Evolutionary conservation across 169 alveolate species (phyloP).

Genomic region (Amoebophrya sp.): DNA sequence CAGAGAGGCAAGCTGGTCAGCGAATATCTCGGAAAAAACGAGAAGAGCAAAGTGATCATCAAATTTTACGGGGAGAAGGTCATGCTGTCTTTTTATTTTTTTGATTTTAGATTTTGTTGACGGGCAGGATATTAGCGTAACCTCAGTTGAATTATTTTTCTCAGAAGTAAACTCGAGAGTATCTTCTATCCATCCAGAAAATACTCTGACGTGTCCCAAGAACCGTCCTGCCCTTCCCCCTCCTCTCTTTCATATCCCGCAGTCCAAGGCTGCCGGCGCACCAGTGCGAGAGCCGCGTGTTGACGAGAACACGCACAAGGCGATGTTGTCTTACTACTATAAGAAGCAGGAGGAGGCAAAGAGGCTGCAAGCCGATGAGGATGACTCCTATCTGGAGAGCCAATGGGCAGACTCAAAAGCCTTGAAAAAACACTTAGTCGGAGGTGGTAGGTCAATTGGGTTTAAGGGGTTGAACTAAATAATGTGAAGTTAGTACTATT

Average conservation of each 20-base stretch:
- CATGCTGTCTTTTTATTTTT: too few species aligned
- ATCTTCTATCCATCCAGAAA: too few species aligned
- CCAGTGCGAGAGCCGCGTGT: conserved; percentile 90
- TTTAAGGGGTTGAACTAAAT: not conserved
- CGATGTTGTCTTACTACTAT: conserved; percentile 84
- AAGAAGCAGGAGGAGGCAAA: conserved; percentile 62
- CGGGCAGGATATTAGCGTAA: too few species aligned
- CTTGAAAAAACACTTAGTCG: not conserved
- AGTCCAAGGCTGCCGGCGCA: conserved; percentile 73
- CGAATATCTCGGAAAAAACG: conserved; percentile 79
- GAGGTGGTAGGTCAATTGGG: not conserved
- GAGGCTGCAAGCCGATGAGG: not conserved
- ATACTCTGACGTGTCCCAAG: too few species aligned
- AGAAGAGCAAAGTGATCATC: conserved; percentile 82
- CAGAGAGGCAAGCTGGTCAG: conserved; percentile 58
- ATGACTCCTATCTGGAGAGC: not conserved
- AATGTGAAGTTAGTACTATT: too few species aligned
- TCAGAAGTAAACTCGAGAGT: not conserved
- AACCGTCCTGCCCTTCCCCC: too few species aligned
- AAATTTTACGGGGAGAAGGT: too few species aligned
- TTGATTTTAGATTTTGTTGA: too few species aligned
- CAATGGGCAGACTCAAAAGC: not conserved
- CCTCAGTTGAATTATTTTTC: not conserved
- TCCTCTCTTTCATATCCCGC: too few species aligned
- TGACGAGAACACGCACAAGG: conserved; percentile 86